Evolutionary conservation across 2,329 filamentous ascomycete species (phyloP), one percentile per base, ranked within the genome.

Genomic region (Fusarium sulawesiense): DNA sequence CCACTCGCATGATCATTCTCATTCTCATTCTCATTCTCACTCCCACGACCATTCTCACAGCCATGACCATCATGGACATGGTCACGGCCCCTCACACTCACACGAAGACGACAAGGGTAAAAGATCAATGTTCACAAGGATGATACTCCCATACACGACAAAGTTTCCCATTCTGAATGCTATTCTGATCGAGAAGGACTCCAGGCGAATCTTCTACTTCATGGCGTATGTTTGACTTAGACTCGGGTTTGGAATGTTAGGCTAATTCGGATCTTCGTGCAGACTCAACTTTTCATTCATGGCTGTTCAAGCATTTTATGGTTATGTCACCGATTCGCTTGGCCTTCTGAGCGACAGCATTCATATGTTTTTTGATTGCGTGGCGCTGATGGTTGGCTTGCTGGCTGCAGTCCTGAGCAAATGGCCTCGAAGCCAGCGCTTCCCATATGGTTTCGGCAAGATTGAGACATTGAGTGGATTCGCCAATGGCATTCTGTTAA

Each of bases 311-410:
- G 92, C 94, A 42, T 93, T 95, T 66, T 99, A 99, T 76, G 96
- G 96, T 50, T 97, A 96, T 75, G 83, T 96, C 13, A 98, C 94
- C 6, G 94, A 97, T 72, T 99, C 96, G 0, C 84, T 99, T 7
- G 96, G 96, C 4, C 86, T 99, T n/a, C 88, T 99, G 20, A 97
- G 94, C 72, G 96, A 99, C 80, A 98, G 94, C 76, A 96, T 99
- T 68, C 96, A 99, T 81, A 99, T 99, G 96, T 95, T 99, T 76
- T 98, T 99, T 75, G 96, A 99, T 80, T 99, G 96, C 73, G 90
- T 98, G 37, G 96, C 95, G 21, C 86, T 99, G 29, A 89, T 93
- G 3, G 94, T 99, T 37, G 96, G 96, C 13, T 85, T 99, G 12
- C 91, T 95, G 73, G 96, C 96, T 29, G 92, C 95, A 3, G 94